Conservation (phyloP, 495 filamentous ascomycete genomes). For the Darksidea phi region DNA sequence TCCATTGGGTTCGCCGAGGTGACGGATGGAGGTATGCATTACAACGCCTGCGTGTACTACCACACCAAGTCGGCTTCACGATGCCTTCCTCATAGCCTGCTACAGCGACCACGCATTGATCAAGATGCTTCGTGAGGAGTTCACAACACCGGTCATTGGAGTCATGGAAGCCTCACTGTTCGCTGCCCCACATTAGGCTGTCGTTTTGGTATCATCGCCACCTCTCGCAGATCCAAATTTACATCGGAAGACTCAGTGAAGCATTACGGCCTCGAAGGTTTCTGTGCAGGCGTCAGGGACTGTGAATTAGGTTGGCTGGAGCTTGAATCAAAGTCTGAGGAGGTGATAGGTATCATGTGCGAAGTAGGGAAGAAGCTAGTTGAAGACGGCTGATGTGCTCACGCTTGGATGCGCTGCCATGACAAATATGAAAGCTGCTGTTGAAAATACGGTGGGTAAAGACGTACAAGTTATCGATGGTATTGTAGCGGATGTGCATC, state of each 20-base stretch:
- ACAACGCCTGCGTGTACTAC: conserved; percentile 52
- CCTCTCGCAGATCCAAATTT: conserved; percentile 43
- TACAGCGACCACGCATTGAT: conserved; percentile 54
- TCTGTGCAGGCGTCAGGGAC: conserved; percentile 46
- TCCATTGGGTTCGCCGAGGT: conserved; percentile 49
- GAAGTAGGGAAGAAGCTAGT: conserved; percentile 44
- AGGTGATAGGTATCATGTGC: conserved; percentile 46
- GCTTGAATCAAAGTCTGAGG: conserved; percentile 43
- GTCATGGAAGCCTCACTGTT: conserved; percentile 47
- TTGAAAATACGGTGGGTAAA: conserved; percentile 46
- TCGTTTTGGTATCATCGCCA: conserved; percentile 39
- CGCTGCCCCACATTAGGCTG: conserved; percentile 11
- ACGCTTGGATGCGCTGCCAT: conserved; percentile 53
- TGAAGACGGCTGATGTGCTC: conserved; percentile 48
- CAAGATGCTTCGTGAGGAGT: conserved; percentile 50
- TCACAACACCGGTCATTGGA: conserved; percentile 47
- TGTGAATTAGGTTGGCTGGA: conserved; percentile 47
- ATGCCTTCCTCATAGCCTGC: conserved; percentile 53
- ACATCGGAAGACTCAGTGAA: conserved; percentile 47
- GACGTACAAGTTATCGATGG: conserved; percentile 39
- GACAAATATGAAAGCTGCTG: conserved; percentile 48
- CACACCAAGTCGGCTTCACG: conserved; percentile 44
- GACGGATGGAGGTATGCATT: conserved; percentile 41
- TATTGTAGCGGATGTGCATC: conserved; percentile 36
- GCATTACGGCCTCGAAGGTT: conserved; percentile 45